Conservation (phyloP, 139 green algal genomes). For the Chlamydomonas sphaeroides region DNA sequence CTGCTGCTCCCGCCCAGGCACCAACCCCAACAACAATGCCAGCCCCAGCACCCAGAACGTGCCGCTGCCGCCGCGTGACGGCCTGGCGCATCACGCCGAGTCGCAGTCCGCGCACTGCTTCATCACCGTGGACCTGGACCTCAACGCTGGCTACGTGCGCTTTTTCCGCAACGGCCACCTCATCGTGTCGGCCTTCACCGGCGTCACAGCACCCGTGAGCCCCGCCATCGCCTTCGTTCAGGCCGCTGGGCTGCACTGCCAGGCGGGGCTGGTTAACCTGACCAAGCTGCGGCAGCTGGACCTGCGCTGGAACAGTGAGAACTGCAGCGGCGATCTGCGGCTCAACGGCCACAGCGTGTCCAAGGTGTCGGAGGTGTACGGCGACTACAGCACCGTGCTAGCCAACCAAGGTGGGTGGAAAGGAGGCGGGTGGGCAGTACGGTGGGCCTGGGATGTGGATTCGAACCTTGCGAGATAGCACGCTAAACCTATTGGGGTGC, state of each 20-base stretch:
- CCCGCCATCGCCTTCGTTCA: constrained; percentile 61
- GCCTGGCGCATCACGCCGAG: constrained; percentile 53
- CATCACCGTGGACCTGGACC: constrained; percentile 71
- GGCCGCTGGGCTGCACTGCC: constrained; percentile 33
- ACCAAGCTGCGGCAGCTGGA: constrained; percentile 73
- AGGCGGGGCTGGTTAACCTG: constrained; percentile 69
- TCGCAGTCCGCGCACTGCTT: constrained; percentile 64
- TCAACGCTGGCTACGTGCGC: constrained; percentile 62
- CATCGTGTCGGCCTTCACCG: constrained; percentile 63
- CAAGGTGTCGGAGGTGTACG: constrained; percentile 72
- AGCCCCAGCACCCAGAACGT: not conserved
- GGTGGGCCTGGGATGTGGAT: too few relatives aligned
- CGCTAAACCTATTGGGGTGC: too few relatives aligned
- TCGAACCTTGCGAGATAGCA: too few relatives aligned
- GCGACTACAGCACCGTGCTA: constrained; percentile 72
- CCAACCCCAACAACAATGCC: constrained; percentile 22
- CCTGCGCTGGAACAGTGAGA: constrained; percentile 62
- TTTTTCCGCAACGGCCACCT: constrained; percentile 73
- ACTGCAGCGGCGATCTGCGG: constrained; percentile 66
- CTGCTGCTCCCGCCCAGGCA: constrained; percentile 1
- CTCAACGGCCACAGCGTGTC: constrained; percentile 52
- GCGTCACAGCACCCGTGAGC: constrained; percentile 54
- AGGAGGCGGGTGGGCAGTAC: not conserved
- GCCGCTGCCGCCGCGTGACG: constrained; percentile 45
- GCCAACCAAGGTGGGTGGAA: constrained; percentile 49